A percentile compares a stretch with the other conserved stretches of the same genome.
These are phyloP conservation scores for Heimioporus sp. DNA, from an alignment of 768 basidiomycete species.

Conservation along the genomic window DNA sequence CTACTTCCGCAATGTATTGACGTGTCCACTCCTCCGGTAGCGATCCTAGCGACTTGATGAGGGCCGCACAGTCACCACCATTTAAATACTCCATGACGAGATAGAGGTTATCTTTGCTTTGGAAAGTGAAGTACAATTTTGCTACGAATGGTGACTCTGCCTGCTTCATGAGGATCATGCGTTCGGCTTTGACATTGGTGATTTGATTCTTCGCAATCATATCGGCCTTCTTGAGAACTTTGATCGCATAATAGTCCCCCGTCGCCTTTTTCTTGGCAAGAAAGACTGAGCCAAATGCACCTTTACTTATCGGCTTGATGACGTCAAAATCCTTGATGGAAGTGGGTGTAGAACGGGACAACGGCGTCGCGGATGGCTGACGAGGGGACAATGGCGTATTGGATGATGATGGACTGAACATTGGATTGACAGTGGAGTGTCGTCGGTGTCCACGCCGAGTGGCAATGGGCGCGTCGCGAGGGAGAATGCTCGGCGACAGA, in stretches of 20 bases:
- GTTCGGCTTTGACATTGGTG: slow-evolving; percentile 98
- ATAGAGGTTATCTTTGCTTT: slow-evolving; percentile 98
- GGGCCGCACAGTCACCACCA: slow-evolving; percentile 95
- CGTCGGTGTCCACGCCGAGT: slow-evolving; percentile 63
- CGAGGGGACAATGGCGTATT: slow-evolving; percentile 80
- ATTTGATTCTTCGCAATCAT: slow-evolving; percentile 99
- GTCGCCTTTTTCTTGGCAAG: slow-evolving; percentile 97
- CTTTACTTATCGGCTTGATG: slow-evolving; percentile 99
- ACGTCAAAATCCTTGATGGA: slow-evolving; percentile 99
- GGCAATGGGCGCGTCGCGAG: slow-evolving; percentile 46
- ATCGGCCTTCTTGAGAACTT: slow-evolving; percentile 99
- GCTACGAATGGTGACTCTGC: slow-evolving; percentile 98
- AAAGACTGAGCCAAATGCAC: slow-evolving; percentile 98
- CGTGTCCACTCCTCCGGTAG: slow-evolving; percentile 96
- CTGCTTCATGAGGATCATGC: slow-evolving; percentile 99
- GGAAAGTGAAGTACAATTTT: slow-evolving; percentile 98
- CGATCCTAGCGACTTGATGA: slow-evolving; percentile 93
- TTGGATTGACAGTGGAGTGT: slow-evolving; percentile 66
- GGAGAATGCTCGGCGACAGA: slow-evolving; percentile 55
- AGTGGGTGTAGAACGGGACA: slow-evolving; percentile 77
- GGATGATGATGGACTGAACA: slow-evolving; percentile 53
- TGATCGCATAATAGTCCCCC: slow-evolving; percentile 99
- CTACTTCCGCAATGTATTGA: slow-evolving; percentile 95
- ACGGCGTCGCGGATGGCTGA: slow-evolving; percentile 71
- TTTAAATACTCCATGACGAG: slow-evolving; percentile 99